Base-by-base conservation (phyloP, 371 early-diverging fungal genomes). In the Mucor mucedo region DNA sequence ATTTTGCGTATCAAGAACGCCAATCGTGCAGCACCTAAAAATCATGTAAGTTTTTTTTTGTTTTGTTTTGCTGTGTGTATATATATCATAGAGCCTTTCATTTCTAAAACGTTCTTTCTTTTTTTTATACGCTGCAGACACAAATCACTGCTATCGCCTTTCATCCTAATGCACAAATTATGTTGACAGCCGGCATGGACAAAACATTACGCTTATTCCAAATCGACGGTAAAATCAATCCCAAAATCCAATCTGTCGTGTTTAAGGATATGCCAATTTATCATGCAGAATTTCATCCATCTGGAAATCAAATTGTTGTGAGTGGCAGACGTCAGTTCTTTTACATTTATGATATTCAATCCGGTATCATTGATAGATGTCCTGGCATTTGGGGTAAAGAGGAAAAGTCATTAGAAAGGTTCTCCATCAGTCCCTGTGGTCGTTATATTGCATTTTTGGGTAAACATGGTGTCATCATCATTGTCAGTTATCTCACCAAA, bases 171-270 rank as follows among this genome's bases (percentile, higher is more conserved):
- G 90, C 93, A 4, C 91, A 92, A 55, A 94, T 97, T 30, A 66
- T 97, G 63, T 65, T 97, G 70, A 93, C 95, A 0, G 91, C 90
- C 0, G 93, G 96, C 4, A 76, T 87, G 32, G 96, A 95, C 73
- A 89, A 87, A 70, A 94, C 95, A 2, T 60, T 97, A 55, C 82
- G 92, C 10, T 70, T 97, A 40, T 95, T 96, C 77, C 92, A 91
- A 57, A 84, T 96, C 5, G 96, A 97, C 61, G 96, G 96, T 28
- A 92, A 92, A 72, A 74, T 89, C 42, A 97, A 97, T 75, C 91
- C 87, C 29, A 90, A 95, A 72, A 84, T 97, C 55, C 93, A 94
- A 73, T 88, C 90, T 2, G 80, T 96, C 21, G 80, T 80, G 54
- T 86, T 94, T 70, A 87, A 91, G 61, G 96, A 95, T 72, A 69